A percentile compares a stretch with the other conserved stretches of the same genome.
Evolutionary conservation across 2,329 filamentous ascomycete genomes (phyloP).

Genomic region (Diaporthe capsici): DNA sequence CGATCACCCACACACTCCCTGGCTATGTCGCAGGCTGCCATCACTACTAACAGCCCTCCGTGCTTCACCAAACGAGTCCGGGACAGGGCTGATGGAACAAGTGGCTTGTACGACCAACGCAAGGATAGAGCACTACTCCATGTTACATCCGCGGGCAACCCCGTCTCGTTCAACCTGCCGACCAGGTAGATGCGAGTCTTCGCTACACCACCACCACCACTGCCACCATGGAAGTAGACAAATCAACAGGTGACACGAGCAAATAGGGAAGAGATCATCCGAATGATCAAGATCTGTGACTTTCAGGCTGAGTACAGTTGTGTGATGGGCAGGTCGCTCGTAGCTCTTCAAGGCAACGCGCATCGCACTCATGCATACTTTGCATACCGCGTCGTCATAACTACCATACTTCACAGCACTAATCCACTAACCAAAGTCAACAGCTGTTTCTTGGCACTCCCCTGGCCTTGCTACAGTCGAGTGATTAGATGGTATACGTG

Average conservation of each 20-base stretch:
- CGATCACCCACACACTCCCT: neutral
- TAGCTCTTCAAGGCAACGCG: conserved; percentile 9
- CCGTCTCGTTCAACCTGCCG: conserved; percentile 16
- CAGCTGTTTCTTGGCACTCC: neutral
- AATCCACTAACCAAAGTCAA: neutral
- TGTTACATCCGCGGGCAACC: conserved; percentile 25
- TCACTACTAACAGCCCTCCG: neutral
- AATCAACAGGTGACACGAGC: conserved; percentile 2
- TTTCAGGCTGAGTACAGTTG: conserved; percentile 2
- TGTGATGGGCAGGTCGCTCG: neutral
- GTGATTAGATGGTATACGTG: neutral
- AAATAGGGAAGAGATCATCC: conserved; percentile 9
- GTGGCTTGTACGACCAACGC: neutral
- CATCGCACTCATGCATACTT: neutral
- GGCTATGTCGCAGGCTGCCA: conserved; percentile 13
- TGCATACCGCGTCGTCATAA: conserved; percentile 13
- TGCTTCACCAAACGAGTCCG: neutral
- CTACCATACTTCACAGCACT: neutral
- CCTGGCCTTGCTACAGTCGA: neutral
- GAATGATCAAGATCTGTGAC: neutral
- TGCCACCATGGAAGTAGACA: neutral
- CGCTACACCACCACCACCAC: conserved; percentile 25
- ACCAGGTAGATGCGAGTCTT: conserved; percentile 9
- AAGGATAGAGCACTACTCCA: neutral
- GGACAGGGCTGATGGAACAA: conserved; percentile 5